Base-by-base conservation (phyloP, 169 alveolate species). In the Plasmodium billcollinsi region DNA sequence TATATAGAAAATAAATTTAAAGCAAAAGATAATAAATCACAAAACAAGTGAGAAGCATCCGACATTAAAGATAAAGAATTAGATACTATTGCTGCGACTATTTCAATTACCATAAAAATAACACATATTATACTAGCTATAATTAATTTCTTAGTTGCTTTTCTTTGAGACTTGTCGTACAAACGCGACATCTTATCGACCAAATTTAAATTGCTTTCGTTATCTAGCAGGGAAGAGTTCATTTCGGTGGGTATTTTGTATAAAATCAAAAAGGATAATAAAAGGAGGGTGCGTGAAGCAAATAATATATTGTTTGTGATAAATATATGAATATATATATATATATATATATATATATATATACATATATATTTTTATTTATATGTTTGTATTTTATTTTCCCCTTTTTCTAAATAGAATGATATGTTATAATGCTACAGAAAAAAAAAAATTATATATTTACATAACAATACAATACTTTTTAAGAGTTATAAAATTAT, bases 21-120 rank as follows among this genome's bases (percentile, higher is more conserved):
- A 33, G 76, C 94, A 73, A 97, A 98, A n/a, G 99, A 98, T 66
- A 96, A 91, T 54, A 98, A 92, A 74, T 98, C 99, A 47, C 99
- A 97, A 73, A 97, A 95, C 90, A 98, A 92, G 90, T 98, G 99
- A 12, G 99, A 98, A 47, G 99, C 99, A 93, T 98, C 99, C 4
- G 99, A 93, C 92, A 96, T 89, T 45, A 97, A 93, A 21, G 99
- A 98, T 18, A 97, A 85, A 7, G 98, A 96, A 72, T 94, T 93
- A 11, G 99, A 94, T 9, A 94, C 52, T 9, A 94, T 24, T 7
- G 98, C 99, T 6, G 98, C 99, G 8, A 96, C 93, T 5, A 97
- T 83, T 88, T 96, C 98, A 18, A 94, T 94, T 12, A 93, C 73
- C 94, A 95, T 93, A 76, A 95, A 95, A 66, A 95, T 92, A 21